Conservation (phyloP, 768 basidiomycete species). For the Leccinum disarticulatum region DNA sequence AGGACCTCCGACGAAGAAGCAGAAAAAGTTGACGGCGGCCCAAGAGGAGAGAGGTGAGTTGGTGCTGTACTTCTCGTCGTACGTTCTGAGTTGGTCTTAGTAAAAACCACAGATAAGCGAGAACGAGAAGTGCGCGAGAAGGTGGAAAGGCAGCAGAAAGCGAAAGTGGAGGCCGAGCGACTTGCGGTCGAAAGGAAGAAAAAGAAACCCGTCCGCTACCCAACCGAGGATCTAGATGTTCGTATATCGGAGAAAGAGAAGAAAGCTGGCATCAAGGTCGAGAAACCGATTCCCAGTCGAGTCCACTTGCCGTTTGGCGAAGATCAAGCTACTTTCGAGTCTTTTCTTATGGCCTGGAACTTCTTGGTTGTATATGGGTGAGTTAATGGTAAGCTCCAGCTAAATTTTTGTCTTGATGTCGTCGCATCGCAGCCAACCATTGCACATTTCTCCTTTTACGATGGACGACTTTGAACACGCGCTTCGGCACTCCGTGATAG, state of each 20-base stretch:
- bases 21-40: conserved; percentile 71
- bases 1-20: conserved; percentile 76
- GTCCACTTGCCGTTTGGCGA: conserved; percentile 68
- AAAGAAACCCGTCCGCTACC: conserved; percentile 89
- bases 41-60: conserved; percentile 71
- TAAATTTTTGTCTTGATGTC: conserved; percentile 5
- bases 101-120: conserved; percentile 53
- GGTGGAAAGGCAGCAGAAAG: conserved; percentile 60
- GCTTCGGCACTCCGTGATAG: conserved; percentile 68
- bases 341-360: conserved; percentile 91
- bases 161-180: conserved; percentile 70
- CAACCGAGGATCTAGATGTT: conserved; percentile 90
- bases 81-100: conserved; percentile 18
- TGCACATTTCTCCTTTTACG: conserved; percentile 84
- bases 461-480: conserved; percentile 92
- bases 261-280: conserved; percentile 69
- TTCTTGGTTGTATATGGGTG: conserved; percentile 94
- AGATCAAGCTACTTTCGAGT: conserved; percentile 66
- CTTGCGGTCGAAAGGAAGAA: conserved; percentile 79
- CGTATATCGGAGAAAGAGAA: conserved; percentile 78
- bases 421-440: conserved; percentile 61
- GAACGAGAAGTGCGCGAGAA: conserved; percentile 73
- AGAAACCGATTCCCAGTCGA: conserved; percentile 65
- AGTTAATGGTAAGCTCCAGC: conserved; percentile 24
- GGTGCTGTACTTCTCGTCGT: conserved; percentile 1